A percentile compares a stretch with the other conserved stretches of the same genome.
These are phyloP conservation scores for Exophiala phaeomuriformis DNA, from an alignment of 2,329 filamentous ascomycete species.

Conservation along the genomic window DNA sequence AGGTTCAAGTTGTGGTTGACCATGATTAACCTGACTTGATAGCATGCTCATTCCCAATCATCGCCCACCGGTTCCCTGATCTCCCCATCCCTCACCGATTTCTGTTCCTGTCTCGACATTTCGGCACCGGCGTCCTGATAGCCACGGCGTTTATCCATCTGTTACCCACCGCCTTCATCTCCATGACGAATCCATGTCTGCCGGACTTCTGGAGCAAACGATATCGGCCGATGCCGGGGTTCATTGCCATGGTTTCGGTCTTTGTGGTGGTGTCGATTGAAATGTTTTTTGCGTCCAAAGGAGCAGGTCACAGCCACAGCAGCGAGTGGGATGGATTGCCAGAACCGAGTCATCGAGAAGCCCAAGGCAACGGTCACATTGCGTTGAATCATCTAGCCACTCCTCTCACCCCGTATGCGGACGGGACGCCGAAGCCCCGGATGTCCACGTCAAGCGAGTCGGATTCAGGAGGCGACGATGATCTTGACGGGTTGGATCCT, in stretches of 20 bases:
- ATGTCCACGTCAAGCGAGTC: conserved; percentile 36
- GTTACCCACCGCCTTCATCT: conserved; percentile 60
- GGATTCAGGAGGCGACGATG: conserved; percentile 54
- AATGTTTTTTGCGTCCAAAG: conserved; percentile 60
- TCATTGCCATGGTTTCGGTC: conserved; percentile 41
- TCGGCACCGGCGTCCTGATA: conserved; percentile 77
- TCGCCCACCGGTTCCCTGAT: conserved; percentile 53
- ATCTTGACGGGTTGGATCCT: conserved; percentile 31
- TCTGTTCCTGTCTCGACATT: conserved; percentile 63
- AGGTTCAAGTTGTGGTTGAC: no score
- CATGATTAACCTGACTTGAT: conserved; percentile 21
- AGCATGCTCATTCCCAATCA: conserved; percentile 61
- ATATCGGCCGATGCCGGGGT: conserved; percentile 43
- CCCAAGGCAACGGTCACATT: conserved; percentile 15
- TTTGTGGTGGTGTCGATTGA: conserved; percentile 47
- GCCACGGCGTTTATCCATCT: conserved; percentile 79
- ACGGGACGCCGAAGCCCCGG: conserved; percentile 12
- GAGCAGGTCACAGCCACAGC: conserved; percentile 52
- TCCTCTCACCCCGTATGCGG: conserved; percentile 14
- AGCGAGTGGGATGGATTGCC: conserved; percentile 43
- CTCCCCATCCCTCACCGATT: conserved; percentile 53
- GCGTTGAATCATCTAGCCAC: conserved; percentile 12
- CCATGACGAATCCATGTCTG: conserved; percentile 58
- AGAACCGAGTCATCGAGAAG: neutral
- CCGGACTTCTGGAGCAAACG: conserved; percentile 40